phyloP scores from a whole-genome alignment of 1,139 yeast genomes.

The Lodderomyces pseudojiufengensis region DNA sequence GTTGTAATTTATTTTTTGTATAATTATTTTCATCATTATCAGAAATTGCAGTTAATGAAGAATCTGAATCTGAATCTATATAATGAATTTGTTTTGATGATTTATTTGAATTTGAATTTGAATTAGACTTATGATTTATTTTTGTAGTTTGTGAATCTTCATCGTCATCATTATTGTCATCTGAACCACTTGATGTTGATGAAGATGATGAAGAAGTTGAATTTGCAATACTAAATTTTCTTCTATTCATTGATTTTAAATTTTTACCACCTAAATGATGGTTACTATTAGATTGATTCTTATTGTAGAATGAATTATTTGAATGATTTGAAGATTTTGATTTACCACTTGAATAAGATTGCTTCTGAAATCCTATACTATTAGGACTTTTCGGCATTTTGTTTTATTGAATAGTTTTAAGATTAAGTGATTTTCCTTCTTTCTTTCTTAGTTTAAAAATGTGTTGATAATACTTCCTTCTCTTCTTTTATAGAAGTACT shows the following conservation, averaged over 20 bases:
- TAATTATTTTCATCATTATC: slow-evolving; percentile 22
- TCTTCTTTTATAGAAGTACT: slow-evolving; percentile 2
- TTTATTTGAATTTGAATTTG: not conserved
- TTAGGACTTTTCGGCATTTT: slow-evolving; percentile 3
- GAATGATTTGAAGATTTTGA: not conserved
- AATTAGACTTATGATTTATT: too few species aligned
- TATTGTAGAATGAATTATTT: not conserved
- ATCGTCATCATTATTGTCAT: slow-evolving; percentile 8
- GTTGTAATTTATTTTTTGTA: not conserved
- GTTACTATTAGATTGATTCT: slow-evolving; percentile 1
- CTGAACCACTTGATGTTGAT: slow-evolving; percentile 26
- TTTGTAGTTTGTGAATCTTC: slow-evolving; percentile 18
- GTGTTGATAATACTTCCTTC: not conserved
- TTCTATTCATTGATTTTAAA: slow-evolving; percentile 22
- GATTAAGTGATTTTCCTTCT: too few species aligned
- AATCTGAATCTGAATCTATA: slow-evolving; percentile 24
- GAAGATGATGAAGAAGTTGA: slow-evolving; percentile 33
- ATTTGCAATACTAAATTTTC: slow-evolving; percentile 45
- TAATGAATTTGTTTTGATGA: slow-evolving; percentile 7
- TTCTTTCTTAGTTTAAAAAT: slow-evolving; percentile 3
- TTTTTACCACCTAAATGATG: slow-evolving; percentile 27
- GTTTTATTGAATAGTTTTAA: too few species aligned
- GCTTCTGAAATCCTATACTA: not conserved
- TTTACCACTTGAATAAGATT: not conserved
- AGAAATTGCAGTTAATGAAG: slow-evolving; percentile 42